Base-by-base conservation (phyloP, 192 early-diverging fungal genomes). In the Entomortierella parvispora region DNA sequence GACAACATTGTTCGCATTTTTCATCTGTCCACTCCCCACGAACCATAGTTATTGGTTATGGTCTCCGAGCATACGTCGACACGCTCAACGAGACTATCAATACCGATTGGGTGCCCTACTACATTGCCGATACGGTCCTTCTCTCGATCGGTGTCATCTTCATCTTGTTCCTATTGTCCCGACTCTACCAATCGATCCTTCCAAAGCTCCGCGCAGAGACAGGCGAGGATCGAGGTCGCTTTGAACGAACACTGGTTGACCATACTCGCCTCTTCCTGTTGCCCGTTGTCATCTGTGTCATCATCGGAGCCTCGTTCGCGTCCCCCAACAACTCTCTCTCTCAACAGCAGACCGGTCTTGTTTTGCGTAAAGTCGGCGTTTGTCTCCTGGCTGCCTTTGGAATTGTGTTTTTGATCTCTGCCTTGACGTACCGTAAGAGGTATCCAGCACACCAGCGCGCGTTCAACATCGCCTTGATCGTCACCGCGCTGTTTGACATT, bases 361-460 rank as follows among this genome's bases (percentile, higher is more conserved):
- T 52, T 25, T 42, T 67, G 10, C 65, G 65, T n/a, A 67, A 67
- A 15, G 26, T 67, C 32, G 65, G 65, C 29, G 37, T 67, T 42
- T 45, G 7, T 26, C 65, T 67, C 9, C 18, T 67, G 31, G 8
- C 17, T 34, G 14, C 49, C 28, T 52, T 67, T 5, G 65, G 65
- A 3, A 17, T 37, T 44, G 54, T 51, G 53, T 67, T 32, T 33
- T 22, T 45, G n/a, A 46, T 25, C 18, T 52, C 65, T 44, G 54
- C 65, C 11, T 67, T 22, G 23, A 47, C 53, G 0, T 67, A 67
- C 45, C 28, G 45, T 22, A 29, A 56, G 20, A 52, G 44, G 7
- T 49, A 48, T 23, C 22, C 65, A 4, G 34, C 20, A 37, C 20
- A 45, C 46, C 43, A 43, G 17, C 54, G 33, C 2, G 65, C 65